phyloP scores from a whole-genome alignment of 75 land plant genomes.

The Isoetes taiwanensis region DNA sequence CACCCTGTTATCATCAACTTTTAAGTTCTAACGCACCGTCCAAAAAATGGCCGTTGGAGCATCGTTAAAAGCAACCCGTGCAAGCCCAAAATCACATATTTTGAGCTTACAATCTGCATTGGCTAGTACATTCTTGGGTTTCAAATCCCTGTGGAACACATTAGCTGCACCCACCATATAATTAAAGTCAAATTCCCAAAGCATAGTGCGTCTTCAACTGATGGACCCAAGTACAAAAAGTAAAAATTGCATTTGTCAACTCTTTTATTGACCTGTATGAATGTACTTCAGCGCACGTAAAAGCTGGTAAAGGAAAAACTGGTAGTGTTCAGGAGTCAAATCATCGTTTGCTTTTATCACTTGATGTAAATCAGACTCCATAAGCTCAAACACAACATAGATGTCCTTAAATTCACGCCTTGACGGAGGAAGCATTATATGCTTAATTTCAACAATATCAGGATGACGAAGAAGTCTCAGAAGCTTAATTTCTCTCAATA shows the following conservation, averaged over 20 bases:
- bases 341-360: conserved; percentile 12
- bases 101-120: conserved; percentile 74
- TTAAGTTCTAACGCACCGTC: conserved; percentile 32
- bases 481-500: conserved; percentile 30
- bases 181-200: neutral
- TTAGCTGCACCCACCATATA: conserved; percentile 38
- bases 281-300: neutral
- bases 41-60: conserved; percentile 57
- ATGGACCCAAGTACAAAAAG: neutral
- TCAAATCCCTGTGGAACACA: conserved; percentile 67
- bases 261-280: neutral
- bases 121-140: conserved; percentile 62
- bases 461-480: conserved; percentile 26
- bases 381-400: conserved; percentile 32
- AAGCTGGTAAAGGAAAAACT: conserved; percentile 6
- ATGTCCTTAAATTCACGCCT: conserved; percentile 30
- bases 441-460: conserved; percentile 37
- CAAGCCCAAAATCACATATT: conserved; percentile 70
- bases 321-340: conserved; percentile 5
- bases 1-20: neutral
- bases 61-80: conserved; percentile 60
- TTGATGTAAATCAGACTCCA: conserved; percentile 35
- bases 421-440: conserved; percentile 33
- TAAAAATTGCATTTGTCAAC: neutral
- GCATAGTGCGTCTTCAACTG: neutral